phyloP scores from a whole-genome alignment of 257 asterid genomes.

The Jaltomata sinuosa region DNA sequence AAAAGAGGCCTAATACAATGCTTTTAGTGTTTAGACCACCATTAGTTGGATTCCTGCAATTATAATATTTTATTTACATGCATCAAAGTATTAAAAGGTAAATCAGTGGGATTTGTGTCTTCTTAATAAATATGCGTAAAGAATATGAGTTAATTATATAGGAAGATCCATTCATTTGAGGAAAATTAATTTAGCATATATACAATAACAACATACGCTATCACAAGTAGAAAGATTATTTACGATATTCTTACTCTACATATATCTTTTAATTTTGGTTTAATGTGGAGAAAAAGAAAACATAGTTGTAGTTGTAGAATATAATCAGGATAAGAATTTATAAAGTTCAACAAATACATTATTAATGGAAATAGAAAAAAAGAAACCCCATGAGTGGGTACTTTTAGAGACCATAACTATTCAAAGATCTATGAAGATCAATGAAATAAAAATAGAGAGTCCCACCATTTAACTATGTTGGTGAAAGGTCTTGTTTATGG shows the following conservation, averaged over 20 bases:
- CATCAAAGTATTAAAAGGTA: neutral
- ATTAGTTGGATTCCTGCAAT: neutral
- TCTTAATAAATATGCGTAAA: neutral
- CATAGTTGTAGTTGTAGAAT: neutral
- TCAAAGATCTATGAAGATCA: neutral
- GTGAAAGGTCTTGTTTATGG: conserved; percentile 12
- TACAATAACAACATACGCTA: no score
- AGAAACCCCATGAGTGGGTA: neutral
- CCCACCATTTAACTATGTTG: conserved; percentile 20
- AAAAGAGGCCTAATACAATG: neutral
- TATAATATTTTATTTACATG: neutral
- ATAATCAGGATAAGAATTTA: neutral
- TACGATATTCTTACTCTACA: no score
- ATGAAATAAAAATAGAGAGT: conserved; percentile 7
- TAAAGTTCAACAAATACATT: neutral
- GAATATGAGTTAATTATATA: neutral
- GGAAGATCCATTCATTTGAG: no score
- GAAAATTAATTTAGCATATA: no score
- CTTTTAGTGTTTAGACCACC: neutral
- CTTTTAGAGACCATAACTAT: neutral
- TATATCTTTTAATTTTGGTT: no score
- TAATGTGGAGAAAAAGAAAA: neutral
- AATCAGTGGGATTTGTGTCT: neutral
- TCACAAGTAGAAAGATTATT: no score
- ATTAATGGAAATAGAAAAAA: neutral